These are phyloP conservation scores for Zasmidium cellare DNA, from an alignment of 2,329 filamentous ascomycete species.

Conservation along the genomic window DNA sequence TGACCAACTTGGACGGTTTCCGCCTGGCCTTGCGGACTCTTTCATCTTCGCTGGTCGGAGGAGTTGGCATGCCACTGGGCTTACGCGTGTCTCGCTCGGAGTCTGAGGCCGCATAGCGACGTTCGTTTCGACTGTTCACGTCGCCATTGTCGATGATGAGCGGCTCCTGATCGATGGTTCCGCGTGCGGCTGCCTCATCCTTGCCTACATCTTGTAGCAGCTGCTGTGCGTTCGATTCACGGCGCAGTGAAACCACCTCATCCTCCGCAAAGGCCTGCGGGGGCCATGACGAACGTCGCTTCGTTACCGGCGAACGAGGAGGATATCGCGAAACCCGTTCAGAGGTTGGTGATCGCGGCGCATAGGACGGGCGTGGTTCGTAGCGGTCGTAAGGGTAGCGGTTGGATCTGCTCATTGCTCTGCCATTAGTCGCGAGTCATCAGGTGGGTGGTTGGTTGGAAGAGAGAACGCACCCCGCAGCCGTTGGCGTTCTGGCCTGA, in stretches of 20 bases:
- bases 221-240: slow-evolving; percentile 54
- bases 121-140: slow-evolving; percentile 45
- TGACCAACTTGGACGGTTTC: slow-evolving; percentile 35
- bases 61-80: slow-evolving; percentile 29
- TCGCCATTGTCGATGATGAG: slow-evolving; percentile 61
- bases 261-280: slow-evolving; percentile 70
- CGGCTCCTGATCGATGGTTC: slow-evolving; percentile 67
- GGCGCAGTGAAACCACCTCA: slow-evolving; percentile 62
- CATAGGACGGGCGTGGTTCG: slow-evolving; percentile 34
- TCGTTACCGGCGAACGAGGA: slow-evolving; percentile 23
- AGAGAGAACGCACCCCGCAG: slow-evolving; percentile 2
- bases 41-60: slow-evolving; percentile 41
- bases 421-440: background rate
- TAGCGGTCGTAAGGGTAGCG: slow-evolving; percentile 33
- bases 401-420: slow-evolving; percentile 4
- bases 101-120: slow-evolving; percentile 60
- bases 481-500: background rate
- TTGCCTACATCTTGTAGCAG: slow-evolving; percentile 37
- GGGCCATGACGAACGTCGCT: slow-evolving; percentile 46
- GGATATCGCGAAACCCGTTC: slow-evolving; percentile 6
- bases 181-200: slow-evolving; percentile 62
- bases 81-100: slow-evolving; percentile 14
- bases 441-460: background rate
- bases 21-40: slow-evolving; percentile 27
- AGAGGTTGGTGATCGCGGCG: slow-evolving; percentile 28